These are phyloP conservation scores for Lojkania enalia DNA, from an alignment of 2,329 filamentous ascomycete species.

Conservation along the genomic window DNA sequence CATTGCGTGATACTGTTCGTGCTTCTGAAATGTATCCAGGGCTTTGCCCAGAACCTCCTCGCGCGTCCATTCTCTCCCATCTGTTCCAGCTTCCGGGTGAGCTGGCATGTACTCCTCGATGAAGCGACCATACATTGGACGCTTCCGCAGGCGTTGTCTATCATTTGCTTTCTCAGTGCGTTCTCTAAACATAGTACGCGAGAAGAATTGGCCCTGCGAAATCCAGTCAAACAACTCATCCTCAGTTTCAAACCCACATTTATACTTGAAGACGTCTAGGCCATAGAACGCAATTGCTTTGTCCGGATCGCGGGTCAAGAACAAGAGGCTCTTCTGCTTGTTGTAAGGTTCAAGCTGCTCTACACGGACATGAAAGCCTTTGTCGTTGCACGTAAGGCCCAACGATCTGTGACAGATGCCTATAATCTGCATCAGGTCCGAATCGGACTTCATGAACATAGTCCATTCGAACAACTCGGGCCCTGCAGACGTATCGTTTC, in stretches of 20 bases:
- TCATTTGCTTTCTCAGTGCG: conserved; percentile 55
- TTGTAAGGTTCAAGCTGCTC: conserved; percentile 67
- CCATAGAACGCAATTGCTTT: conserved; percentile 66
- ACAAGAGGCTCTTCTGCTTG: conserved; percentile 60
- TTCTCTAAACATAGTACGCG: conserved; percentile 41
- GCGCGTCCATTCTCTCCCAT: conserved; percentile 33
- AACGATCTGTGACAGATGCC: conserved; percentile 65
- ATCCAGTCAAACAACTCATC: conserved; percentile 66
- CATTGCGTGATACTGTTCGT: conserved; percentile 50
- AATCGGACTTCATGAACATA: conserved; percentile 70
- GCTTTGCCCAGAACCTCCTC: conserved; percentile 57
- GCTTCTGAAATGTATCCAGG: conserved; percentile 55
- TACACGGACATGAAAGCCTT: conserved; percentile 67
- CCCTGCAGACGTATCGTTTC: conserved; percentile 27
- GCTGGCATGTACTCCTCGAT: conserved; percentile 64
- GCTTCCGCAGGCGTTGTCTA: conserved; percentile 57
- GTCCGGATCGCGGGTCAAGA: conserved; percentile 61
- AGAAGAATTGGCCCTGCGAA: conserved; percentile 62
- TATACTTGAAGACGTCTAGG: conserved; percentile 57
- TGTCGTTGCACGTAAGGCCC: conserved; percentile 68
- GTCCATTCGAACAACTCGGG: conserved; percentile 59
- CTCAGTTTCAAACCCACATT: conserved; percentile 57
- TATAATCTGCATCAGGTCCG: conserved; percentile 70
- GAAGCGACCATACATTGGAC: conserved; percentile 64
- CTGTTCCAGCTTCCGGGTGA: conserved; percentile 47